Percentiles rank a stretch among this genome's conserved stretches.
phyloP scores from a whole-genome alignment of 352 stramenopile species.

The Pythium plurisporium region DNA sequence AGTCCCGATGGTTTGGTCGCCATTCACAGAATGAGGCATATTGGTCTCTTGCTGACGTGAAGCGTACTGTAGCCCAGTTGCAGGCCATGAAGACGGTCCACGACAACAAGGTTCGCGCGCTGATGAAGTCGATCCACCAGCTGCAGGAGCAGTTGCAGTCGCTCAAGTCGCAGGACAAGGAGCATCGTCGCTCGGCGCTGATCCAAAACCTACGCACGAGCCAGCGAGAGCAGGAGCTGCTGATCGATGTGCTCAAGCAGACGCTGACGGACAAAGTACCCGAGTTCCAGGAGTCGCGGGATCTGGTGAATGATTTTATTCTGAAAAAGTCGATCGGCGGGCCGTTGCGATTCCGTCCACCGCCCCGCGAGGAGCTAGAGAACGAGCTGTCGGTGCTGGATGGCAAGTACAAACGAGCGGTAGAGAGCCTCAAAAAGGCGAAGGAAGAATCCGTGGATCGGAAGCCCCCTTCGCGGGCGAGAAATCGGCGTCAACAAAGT shows the following conservation, averaged over 20 bases:
- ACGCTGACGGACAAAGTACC: constrained; percentile 53
- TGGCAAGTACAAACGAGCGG: constrained; percentile 60
- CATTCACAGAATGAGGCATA: background rate
- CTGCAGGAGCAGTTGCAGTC: constrained; percentile 70
- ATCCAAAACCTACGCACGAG: constrained; percentile 79
- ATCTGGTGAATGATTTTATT: constrained; percentile 83
- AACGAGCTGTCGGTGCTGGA: constrained; percentile 71
- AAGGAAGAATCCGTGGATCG: constrained; percentile 6
- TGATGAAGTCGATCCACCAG: constrained; percentile 86
- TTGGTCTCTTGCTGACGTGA: background rate
- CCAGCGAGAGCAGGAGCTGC: constrained; percentile 75
- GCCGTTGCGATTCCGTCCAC: constrained; percentile 77
- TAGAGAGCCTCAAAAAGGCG: constrained; percentile 59
- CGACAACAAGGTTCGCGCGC: constrained; percentile 66
- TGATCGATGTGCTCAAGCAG: constrained; percentile 84
- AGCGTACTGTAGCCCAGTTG: constrained; percentile 52
- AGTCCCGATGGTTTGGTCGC: background rate
- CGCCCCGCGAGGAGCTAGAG: constrained; percentile 83
- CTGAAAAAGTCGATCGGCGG: constrained; percentile 74
- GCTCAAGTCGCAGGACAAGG: constrained; percentile 79
- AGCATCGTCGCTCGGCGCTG: constrained; percentile 78
- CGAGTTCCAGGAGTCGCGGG: constrained; percentile 58
- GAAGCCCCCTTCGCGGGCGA: background rate
- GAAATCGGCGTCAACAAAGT: constrained; percentile 25
- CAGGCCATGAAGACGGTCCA: constrained; percentile 65